Conservation (phyloP, 306 rosid species). For the Gastrolobium bilobum region DNA sequence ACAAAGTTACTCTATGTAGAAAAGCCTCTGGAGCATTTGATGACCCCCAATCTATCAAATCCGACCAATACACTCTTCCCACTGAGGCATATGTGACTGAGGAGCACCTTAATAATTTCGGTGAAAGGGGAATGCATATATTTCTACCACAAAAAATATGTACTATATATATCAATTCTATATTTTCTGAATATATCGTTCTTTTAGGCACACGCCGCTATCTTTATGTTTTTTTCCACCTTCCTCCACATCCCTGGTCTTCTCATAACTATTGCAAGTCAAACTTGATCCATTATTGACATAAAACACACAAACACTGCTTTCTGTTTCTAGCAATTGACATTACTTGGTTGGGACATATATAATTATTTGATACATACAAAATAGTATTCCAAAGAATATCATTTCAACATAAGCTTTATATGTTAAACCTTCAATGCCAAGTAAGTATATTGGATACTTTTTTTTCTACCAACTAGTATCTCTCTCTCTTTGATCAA, state of each 20-base stretch:
- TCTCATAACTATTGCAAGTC: constrained; percentile 35
- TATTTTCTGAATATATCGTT: not conserved
- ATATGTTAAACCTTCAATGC: constrained; percentile 2
- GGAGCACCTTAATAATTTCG: too few relatives aligned
- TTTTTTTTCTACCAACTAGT: too few relatives aligned
- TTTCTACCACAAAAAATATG: constrained; percentile 35
- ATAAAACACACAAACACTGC: not conserved
- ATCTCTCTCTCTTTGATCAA: too few relatives aligned
- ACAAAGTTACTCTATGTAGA: too few relatives aligned
- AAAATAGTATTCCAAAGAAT: not conserved
- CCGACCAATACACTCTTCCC: constrained; percentile 46
- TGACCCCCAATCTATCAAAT: constrained; percentile 49
- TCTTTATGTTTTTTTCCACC: constrained; percentile 36
- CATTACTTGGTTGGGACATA: constrained; percentile 41
- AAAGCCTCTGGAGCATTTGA: constrained; percentile 41
- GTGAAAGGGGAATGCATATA: not conserved
- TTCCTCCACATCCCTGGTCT: constrained; percentile 31
- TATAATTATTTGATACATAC: constrained; percentile 23
- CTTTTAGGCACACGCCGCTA: constrained; percentile 33
- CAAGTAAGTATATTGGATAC: not conserved
- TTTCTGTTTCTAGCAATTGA: constrained; percentile 45
- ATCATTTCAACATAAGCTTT: not conserved
- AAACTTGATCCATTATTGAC: constrained; percentile 36
- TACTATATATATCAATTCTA: not conserved
- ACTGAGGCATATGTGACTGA: constrained; percentile 54